Evolutionary conservation across 768 basidiomycete species (phyloP).

Genomic region (Hericium erinaceus): DNA sequence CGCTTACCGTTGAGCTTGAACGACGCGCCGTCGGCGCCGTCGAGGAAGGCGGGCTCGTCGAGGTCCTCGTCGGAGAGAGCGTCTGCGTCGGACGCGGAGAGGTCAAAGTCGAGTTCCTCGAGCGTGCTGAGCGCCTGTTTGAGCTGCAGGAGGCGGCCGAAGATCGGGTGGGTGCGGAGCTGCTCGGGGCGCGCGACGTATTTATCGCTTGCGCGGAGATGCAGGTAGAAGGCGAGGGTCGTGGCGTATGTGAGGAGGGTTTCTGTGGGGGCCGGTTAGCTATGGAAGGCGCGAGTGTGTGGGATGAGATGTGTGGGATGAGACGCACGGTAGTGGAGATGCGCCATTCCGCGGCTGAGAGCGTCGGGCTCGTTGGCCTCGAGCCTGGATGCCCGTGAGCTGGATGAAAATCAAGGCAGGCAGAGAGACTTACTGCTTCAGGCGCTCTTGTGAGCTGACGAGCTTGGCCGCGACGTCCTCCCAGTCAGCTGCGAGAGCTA

Average conservation of each 20-base stretch:
- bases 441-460: conserved; percentile 41
- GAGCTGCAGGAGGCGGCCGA: conserved; percentile 67
- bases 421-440: conserved; percentile 35
- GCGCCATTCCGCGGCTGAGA: conserved; percentile 61
- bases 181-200: conserved; percentile 51
- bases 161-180: conserved; percentile 62
- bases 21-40: conserved; percentile 27
- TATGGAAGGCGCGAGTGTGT: conserved; percentile 30
- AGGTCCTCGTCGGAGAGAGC: conserved; percentile 39
- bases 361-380: conserved; percentile 38
- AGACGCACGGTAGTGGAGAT: conserved; percentile 81
- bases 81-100: conserved; percentile 30
- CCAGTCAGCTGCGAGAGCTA: conserved; percentile 81
- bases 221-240: conserved; percentile 85
- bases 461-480: conserved; percentile 55
- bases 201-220: conserved; percentile 66
- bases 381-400: conserved; percentile 30
- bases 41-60: conserved; percentile 26
- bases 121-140: conserved; percentile 76
- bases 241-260: conserved; percentile 84
- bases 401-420: background rate
- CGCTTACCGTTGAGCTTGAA: conserved; percentile 4
- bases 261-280: conserved; percentile 38
- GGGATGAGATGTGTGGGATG: conserved; percentile 26
- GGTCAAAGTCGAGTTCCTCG: conserved; percentile 76